Evolutionary conservation across 1,139 yeast genomes (phyloP), one percentile per base, ranked within the genome.

Genomic region (Blastobotrys indianensis): DNA sequence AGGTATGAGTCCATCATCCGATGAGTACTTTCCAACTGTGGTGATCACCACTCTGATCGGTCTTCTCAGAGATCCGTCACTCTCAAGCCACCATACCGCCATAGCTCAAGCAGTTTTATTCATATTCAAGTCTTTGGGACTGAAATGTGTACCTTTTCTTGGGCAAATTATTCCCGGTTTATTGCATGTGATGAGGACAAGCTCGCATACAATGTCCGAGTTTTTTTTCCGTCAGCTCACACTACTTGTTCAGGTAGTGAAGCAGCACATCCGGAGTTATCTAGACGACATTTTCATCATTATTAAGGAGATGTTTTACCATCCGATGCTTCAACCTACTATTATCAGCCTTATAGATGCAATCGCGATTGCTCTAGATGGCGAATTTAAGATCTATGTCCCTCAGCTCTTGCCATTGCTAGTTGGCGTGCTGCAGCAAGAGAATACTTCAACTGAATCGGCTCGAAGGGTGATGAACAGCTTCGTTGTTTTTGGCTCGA

Each of bases 1-100:
- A 60, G 97, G 97, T 1, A 85, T 86, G 77, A 85, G 95, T 7
- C 97, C 97, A 1, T 82, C 94, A 0, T 80, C 83, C 49, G 97
- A 90, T 49, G 97, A 90, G 56, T 94, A 88, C 58, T 90, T 87
- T 58, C 97, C 97, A 2, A 88, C 97, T 0, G 97, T 94, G 17
- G 97, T 94, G 1, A 85, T 92, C 37, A 82, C 81, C 32, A 85
- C 88, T 13, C 69, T 94, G 52, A 77, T 90, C 80, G 84, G 82
- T 50, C 82, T 92, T 23, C 67, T 92, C 42, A 82, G 83, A 54
- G 98, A 94, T 62, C 80, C 85, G 1, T 86, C 97, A 0, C 72
- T 92, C 49, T 81, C 85, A 12, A 73, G 86, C 0, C 95, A 90
- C 58, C 97, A 94, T 61, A 85, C 92, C 5, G 83, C 86, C 37